phyloP scores from a whole-genome alignment of 176 grass and related monocot genomes.

The Themeda triandra region DNA sequence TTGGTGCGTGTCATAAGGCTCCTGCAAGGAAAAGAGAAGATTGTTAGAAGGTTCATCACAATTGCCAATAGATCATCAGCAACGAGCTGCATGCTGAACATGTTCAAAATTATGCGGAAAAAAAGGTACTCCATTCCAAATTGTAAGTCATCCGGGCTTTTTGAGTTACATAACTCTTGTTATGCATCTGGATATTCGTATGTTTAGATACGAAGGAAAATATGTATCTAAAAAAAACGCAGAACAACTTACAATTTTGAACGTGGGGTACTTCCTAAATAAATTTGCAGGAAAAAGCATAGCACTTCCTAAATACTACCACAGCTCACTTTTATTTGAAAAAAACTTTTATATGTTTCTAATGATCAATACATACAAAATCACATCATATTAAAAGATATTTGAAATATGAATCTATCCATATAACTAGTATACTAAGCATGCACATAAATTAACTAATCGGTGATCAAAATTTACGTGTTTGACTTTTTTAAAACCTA shows the following conservation, averaged over 20 bases:
- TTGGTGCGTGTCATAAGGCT: neutral
- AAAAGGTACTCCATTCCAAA: neutral
- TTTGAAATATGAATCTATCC: neutral
- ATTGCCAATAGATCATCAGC: neutral
- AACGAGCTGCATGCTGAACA: neutral
- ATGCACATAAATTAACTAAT: neutral
- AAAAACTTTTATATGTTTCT: too few relatives aligned
- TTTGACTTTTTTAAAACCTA: neutral
- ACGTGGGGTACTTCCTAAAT: neutral
- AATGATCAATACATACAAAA: neutral
- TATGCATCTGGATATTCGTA: neutral
- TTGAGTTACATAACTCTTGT: neutral
- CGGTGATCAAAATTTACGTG: neutral
- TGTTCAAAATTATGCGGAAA: neutral
- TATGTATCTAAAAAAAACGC: neutral
- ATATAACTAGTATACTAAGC: neutral
- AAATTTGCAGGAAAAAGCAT: neutral
- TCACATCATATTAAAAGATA: neutral
- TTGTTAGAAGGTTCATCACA: conserved; percentile 9
- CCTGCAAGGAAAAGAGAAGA: conserved; percentile 15
- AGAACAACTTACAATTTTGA: neutral
- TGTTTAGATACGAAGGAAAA: neutral
- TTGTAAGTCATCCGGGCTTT: neutral
- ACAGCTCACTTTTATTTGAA: neutral
- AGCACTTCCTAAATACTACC: neutral